phyloP scores from a whole-genome alignment of 2,329 filamentous ascomycete genomes.

The Leptographium galeiforme region DNA sequence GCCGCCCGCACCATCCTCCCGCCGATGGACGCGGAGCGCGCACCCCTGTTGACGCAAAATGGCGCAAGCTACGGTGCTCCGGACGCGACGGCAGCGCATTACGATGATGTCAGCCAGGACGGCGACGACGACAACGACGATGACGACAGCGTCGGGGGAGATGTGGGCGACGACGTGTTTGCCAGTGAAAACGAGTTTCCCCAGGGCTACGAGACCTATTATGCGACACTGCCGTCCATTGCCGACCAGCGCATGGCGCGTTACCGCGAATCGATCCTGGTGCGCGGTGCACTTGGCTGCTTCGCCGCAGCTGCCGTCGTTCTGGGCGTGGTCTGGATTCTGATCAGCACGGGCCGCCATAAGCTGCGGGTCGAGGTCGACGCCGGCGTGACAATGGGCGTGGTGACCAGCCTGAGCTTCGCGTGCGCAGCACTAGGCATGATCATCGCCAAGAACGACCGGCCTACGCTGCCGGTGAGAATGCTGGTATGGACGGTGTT shows the following conservation, averaged over 20 bases:
- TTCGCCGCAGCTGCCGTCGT: constrained; percentile 50
- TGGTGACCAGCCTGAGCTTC: constrained; percentile 51
- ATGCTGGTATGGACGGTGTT: constrained; percentile 31
- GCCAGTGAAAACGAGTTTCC: constrained; percentile 30
- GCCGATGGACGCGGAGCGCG: constrained; percentile 12
- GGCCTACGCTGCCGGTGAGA: constrained; percentile 24
- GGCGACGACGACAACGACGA: background rate
- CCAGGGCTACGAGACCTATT: constrained; percentile 38
- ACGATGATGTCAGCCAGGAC: constrained; percentile 7
- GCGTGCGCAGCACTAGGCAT: constrained; percentile 47
- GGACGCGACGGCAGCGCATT: constrained; percentile 3
- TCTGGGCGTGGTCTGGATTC: constrained; percentile 48
- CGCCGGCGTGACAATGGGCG: constrained; percentile 55
- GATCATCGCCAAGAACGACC: constrained; percentile 38
- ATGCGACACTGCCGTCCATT: constrained; percentile 38
- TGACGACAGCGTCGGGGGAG: constrained; percentile 8
- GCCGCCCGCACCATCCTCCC: constrained; percentile 7
- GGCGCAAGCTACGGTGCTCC: constrained; percentile 9
- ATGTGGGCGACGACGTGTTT: constrained; percentile 18
- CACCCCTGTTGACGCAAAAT: constrained; percentile 16
- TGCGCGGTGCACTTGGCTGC: constrained; percentile 36
- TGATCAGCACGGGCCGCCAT: constrained; percentile 55
- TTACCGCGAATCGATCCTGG: constrained; percentile 42
- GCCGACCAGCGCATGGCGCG: constrained; percentile 33
- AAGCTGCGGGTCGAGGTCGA: constrained; percentile 60